Evolutionary conservation across 2,329 filamentous ascomycete genomes (phyloP).

Genomic region (Fusarium penzigii): DNA sequence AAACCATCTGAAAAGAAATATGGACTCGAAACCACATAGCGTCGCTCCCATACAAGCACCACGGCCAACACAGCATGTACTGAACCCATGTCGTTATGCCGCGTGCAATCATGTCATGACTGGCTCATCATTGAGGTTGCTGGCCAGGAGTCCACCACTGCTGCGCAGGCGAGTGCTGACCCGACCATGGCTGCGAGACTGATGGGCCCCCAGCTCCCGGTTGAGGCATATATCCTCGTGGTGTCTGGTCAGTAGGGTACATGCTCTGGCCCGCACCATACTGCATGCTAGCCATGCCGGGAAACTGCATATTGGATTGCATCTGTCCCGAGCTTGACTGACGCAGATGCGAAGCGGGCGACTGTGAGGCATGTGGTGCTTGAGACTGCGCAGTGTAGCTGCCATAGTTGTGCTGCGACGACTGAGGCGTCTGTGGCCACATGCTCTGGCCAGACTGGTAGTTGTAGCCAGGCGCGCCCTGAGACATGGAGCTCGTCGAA

Average conservation of each 20-base stretch:
- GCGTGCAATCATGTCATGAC: slow-evolving; percentile 8
- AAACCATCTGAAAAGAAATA: slow-evolving; percentile 17
- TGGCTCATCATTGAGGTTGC: slow-evolving; percentile 42
- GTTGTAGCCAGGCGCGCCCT: slow-evolving; percentile 57
- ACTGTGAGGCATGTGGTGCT: slow-evolving; percentile 52
- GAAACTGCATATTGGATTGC: slow-evolving; percentile 61
- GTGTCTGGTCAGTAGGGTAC: slow-evolving; percentile 63
- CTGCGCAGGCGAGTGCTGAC: slow-evolving; percentile 64
- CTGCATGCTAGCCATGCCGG: slow-evolving; percentile 61
- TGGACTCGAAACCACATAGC: slow-evolving; percentile 12
- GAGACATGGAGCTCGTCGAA: slow-evolving; percentile 53
- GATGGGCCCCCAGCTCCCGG: slow-evolving; percentile 52
- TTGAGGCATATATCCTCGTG: slow-evolving; percentile 69
- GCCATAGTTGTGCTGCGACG: slow-evolving; percentile 57
- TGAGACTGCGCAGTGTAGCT: slow-evolving; percentile 56
- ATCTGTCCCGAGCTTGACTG: slow-evolving; percentile 58
- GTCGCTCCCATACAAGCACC: no score
- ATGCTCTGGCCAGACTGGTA: slow-evolving; percentile 62
- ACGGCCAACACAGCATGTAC: no score
- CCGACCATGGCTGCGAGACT: slow-evolving; percentile 54
- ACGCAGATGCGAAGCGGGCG: slow-evolving; percentile 61
- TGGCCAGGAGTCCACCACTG: slow-evolving; percentile 58
- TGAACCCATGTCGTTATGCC: slow-evolving; percentile 26
- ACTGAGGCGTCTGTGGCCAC: slow-evolving; percentile 68
- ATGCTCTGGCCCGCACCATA: slow-evolving; percentile 60